Percentiles rank a stretch among this genome's conserved stretches.
phyloP scores from a whole-genome alignment of 2,329 filamentous ascomycete species.

The Trichoderma asperellum region DNA sequence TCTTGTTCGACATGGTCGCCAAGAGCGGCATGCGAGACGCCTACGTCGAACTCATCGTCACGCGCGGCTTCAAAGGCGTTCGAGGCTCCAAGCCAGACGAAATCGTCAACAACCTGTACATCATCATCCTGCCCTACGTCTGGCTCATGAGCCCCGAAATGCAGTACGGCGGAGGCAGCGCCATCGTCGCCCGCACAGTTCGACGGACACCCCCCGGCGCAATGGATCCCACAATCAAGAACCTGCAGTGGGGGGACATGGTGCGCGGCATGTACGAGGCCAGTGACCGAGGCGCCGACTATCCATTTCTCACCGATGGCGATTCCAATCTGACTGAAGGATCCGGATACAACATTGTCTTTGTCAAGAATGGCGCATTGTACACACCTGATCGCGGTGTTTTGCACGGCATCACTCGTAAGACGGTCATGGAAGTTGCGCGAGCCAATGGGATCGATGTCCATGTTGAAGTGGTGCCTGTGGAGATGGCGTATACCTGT shows the following conservation, averaged over 20 bases:
- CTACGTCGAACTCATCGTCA: slow-evolving; percentile 19
- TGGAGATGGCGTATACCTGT: slow-evolving; percentile 10
- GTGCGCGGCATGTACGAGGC: slow-evolving; percentile 22
- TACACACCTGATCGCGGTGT: slow-evolving; percentile 19
- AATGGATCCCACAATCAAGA: slow-evolving; percentile 24
- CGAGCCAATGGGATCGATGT: slow-evolving; percentile 7
- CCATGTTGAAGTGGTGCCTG: slow-evolving; percentile 8
- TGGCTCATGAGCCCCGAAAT: slow-evolving; percentile 18
- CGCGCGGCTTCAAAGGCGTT: slow-evolving; percentile 8
- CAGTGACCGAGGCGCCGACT: slow-evolving; percentile 12
- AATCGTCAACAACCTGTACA: slow-evolving; percentile 20
- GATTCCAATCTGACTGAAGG: slow-evolving; percentile 14
- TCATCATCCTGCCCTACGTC: slow-evolving; percentile 9
- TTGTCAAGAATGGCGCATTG: slow-evolving; percentile 11
- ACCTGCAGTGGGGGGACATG: slow-evolving; percentile 25
- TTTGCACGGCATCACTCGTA: slow-evolving; percentile 20
- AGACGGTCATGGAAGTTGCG: slow-evolving; percentile 15
- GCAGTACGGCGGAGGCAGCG: slow-evolving; percentile 15
- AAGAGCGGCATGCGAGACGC: slow-evolving; percentile 20
- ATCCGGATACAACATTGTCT: slow-evolving; percentile 18
- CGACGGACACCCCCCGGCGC: slow-evolving; percentile 15
- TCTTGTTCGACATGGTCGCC: slow-evolving; percentile 21
- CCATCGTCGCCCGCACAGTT: slow-evolving; percentile 13
- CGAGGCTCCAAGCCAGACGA: slow-evolving; percentile 12
- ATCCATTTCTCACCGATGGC: slow-evolving; percentile 17